phyloP scores from a whole-genome alignment of 2,329 filamentous ascomycete species.

The Akanthomyces uredinophilus region DNA sequence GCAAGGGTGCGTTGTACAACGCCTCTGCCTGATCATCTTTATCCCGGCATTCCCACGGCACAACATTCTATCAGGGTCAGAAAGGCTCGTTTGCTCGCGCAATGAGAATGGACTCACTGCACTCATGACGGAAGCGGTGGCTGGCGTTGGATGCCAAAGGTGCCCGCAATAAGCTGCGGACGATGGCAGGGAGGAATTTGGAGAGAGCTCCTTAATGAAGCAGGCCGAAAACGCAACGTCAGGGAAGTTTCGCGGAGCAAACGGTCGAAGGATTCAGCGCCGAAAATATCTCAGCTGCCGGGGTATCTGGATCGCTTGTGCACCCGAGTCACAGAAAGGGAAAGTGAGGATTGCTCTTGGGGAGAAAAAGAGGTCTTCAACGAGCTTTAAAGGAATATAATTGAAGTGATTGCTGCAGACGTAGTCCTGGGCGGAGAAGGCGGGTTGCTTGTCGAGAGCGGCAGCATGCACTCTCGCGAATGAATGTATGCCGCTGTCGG shows the following conservation, averaged over 20 bases:
- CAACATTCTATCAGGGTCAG: conserved; percentile 18
- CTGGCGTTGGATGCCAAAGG: not conserved
- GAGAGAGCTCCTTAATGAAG: not conserved
- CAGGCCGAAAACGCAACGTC: not conserved
- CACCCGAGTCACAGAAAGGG: not conserved
- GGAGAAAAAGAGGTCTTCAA: not conserved
- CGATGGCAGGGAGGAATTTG: not conserved
- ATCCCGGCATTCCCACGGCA: conserved; percentile 48
- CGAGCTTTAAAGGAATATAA: not conserved
- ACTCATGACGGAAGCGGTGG: not conserved
- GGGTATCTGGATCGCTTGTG: not conserved
- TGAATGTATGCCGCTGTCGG: not conserved
- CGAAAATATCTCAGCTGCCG: conserved; percentile 6
- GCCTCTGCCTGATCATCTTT: conserved; percentile 45
- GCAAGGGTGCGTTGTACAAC: conserved; percentile 45
- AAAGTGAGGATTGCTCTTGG: not conserved
- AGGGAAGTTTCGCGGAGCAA: not conserved
- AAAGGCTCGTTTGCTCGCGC: not conserved
- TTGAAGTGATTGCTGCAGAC: not conserved
- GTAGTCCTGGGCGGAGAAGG: not conserved
- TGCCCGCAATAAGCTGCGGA: not conserved
- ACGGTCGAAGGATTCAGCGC: not conserved
- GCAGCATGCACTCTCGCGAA: not conserved
- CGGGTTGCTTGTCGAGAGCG: not conserved
- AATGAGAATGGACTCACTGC: not conserved